Evolutionary conservation across 148 eudicot genomes (phyloP).

Genomic region (Arbutus unedo): DNA sequence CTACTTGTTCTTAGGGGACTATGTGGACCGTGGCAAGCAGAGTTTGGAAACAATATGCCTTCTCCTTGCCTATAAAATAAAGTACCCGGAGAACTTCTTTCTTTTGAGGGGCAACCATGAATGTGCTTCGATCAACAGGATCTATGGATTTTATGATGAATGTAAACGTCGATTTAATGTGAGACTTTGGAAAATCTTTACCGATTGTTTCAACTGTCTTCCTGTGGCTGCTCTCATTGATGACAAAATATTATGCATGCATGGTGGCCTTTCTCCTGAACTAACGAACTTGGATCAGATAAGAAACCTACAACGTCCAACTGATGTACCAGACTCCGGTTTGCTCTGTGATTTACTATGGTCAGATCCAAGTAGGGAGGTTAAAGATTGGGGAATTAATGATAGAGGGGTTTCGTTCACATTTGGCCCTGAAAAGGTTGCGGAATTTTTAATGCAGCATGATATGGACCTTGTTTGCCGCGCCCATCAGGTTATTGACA

Average conservation of each 20-base stretch:
- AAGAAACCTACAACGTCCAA: conserved; percentile 53
- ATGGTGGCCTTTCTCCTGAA: conserved; percentile 79
- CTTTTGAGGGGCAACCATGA: conserved; percentile 72
- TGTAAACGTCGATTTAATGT: conserved; percentile 77
- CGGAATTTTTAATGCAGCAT: conserved; percentile 60
- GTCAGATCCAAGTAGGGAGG: conserved; percentile 78
- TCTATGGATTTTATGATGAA: conserved; percentile 75
- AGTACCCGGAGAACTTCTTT: conserved; percentile 71
- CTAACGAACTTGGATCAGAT: conserved; percentile 57
- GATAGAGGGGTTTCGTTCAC: conserved; percentile 77
- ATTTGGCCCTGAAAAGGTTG: conserved; percentile 70
- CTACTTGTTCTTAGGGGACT: conserved; percentile 71
- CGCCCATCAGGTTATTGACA: conserved; percentile 58
- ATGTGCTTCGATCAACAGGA: conserved; percentile 66
- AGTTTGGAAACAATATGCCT: conserved; percentile 77
- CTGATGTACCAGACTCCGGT: conserved; percentile 75
- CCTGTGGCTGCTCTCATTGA: conserved; percentile 79
- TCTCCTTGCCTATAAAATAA: conserved; percentile 65
- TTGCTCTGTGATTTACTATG: conserved; percentile 70
- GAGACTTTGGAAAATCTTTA: conserved; percentile 66
- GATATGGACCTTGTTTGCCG: conserved; percentile 77
- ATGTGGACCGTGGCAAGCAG: conserved; percentile 75
- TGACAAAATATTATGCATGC: conserved; percentile 80
- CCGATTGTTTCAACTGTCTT: conserved; percentile 73
- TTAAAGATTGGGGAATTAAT: conserved; percentile 73